Conservation (phyloP, 2,329 filamentous ascomycete genomes). For the Talaromyces sp. region DNA sequence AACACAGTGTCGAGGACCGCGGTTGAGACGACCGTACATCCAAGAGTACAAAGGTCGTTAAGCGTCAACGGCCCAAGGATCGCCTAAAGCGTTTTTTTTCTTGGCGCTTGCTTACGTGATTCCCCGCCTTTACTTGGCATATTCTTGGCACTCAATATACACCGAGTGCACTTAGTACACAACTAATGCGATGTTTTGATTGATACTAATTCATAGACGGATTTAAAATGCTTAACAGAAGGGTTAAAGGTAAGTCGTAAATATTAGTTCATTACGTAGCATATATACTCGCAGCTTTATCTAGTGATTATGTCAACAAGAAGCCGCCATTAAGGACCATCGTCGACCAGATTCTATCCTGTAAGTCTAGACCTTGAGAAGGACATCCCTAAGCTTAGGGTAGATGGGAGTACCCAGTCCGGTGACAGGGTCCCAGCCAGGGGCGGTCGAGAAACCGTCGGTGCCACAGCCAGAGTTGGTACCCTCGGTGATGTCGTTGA, state of each 20-base stretch:
- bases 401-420: conserved; percentile 26
- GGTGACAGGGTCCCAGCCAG: conserved; percentile 27
- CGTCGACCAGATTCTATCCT: neutral
- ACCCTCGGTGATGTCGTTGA: conserved; percentile 8
- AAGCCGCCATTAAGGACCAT: neutral
- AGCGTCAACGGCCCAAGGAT: neutral
- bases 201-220: too few relatives aligned
- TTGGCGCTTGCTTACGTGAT: neutral
- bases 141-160: too few relatives aligned
- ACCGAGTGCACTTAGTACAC: too few relatives aligned
- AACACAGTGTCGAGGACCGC: neutral
- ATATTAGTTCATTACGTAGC: neutral
- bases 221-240: too few relatives aligned
- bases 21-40: neutral
- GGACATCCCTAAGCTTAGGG: conserved; percentile 4
- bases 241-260: neutral
- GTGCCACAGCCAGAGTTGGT: conserved; percentile 4
- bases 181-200: too few relatives aligned
- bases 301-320: neutral
- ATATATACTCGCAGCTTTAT: neutral
- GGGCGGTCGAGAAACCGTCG: conserved; percentile 1
- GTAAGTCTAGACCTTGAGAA: neutral
- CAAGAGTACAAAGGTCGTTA: neutral
- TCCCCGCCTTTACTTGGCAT: neutral
- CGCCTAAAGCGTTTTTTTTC: neutral